Conservation (phyloP, 352 stramenopile species). For the Thraustochytrium sp. region DNA sequence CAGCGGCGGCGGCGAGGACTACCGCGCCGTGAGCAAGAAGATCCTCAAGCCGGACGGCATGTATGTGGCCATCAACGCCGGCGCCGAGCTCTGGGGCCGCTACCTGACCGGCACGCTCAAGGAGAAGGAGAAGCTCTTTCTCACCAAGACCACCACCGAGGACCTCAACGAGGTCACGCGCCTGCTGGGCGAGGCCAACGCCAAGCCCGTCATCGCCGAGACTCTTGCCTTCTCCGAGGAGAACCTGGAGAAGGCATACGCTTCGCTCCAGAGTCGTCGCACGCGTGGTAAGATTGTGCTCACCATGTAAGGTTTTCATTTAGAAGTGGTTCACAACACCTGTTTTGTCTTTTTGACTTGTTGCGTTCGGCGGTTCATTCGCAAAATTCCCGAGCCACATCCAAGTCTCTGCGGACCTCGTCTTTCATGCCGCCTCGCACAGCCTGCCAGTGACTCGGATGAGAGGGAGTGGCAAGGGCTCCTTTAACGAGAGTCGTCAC, state of each 20-base stretch:
- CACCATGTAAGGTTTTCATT: constrained; percentile 50
- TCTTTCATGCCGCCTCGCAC: too few relatives aligned
- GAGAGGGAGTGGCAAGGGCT: too few relatives aligned
- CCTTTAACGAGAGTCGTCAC: too few relatives aligned
- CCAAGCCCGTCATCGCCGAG: constrained; percentile 55
- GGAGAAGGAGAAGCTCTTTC: constrained; percentile 42
- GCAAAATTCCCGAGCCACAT: neutral
- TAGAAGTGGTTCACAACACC: neutral
- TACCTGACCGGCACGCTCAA: constrained; percentile 43
- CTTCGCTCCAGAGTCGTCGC: constrained; percentile 67
- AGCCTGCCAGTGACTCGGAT: too few relatives aligned
- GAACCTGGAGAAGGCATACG: constrained; percentile 59
- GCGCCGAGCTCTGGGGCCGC: constrained; percentile 53
- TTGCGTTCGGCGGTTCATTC: too few relatives aligned
- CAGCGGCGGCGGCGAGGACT: constrained; percentile 48
- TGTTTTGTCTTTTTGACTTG: too few relatives aligned
- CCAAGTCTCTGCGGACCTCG: too few relatives aligned
- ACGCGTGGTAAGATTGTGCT: constrained; percentile 74
- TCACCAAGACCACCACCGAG: constrained; percentile 50
- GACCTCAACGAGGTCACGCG: constrained; percentile 56
- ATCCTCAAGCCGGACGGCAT: constrained; percentile 62
- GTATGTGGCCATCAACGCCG: constrained; percentile 57
- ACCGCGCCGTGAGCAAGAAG: constrained; percentile 52
- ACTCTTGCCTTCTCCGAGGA: constrained; percentile 59
- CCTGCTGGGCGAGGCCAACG: constrained; percentile 49